Conservation (phyloP, 2,329 filamentous ascomycete species). For the Chaetomium olivaceum region DNA sequence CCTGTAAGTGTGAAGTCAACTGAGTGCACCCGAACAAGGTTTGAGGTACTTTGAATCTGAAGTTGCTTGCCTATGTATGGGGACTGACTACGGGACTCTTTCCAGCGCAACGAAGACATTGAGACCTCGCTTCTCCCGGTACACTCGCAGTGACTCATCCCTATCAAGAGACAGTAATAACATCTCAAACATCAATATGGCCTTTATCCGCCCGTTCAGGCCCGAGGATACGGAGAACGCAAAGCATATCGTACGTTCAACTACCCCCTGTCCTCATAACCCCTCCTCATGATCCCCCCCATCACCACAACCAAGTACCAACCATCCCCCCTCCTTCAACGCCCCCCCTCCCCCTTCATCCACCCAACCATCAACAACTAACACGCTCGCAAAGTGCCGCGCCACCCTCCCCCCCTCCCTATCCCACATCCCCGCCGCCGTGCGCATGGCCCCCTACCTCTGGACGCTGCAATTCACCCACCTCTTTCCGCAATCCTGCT, state of each 20-base stretch:
- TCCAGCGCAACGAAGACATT: neutral
- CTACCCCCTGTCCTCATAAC: neutral
- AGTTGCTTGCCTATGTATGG: neutral
- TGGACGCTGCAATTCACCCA: slow-evolving; percentile 54
- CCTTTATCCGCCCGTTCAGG: slow-evolving; percentile 45
- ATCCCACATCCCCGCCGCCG: slow-evolving; percentile 38
- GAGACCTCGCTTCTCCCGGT: neutral
- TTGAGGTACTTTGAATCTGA: neutral
- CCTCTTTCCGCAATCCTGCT: slow-evolving; percentile 48
- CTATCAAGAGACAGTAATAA: neutral
- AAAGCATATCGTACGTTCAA: slow-evolving; percentile 30
- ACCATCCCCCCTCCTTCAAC: neutral
- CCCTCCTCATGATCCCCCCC: no score
- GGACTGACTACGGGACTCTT: neutral
- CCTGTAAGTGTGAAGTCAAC: neutral
- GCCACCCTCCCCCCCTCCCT: slow-evolving; percentile 49
- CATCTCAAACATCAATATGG: slow-evolving; percentile 39
- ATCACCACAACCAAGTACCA: no score
- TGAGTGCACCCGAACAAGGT: neutral
- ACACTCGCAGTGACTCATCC: neutral
- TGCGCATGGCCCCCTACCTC: slow-evolving; percentile 48
- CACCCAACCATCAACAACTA: neutral
- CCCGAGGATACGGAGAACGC: slow-evolving; percentile 28
- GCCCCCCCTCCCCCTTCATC: neutral
- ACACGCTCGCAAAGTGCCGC: slow-evolving; percentile 49